A percentile compares a stretch with the other conserved stretches of the same genome.
These are phyloP conservation scores for Trypanosomatidae sp. DNA, from an alignment of 208 protist species.

Conservation along the genomic window DNA sequence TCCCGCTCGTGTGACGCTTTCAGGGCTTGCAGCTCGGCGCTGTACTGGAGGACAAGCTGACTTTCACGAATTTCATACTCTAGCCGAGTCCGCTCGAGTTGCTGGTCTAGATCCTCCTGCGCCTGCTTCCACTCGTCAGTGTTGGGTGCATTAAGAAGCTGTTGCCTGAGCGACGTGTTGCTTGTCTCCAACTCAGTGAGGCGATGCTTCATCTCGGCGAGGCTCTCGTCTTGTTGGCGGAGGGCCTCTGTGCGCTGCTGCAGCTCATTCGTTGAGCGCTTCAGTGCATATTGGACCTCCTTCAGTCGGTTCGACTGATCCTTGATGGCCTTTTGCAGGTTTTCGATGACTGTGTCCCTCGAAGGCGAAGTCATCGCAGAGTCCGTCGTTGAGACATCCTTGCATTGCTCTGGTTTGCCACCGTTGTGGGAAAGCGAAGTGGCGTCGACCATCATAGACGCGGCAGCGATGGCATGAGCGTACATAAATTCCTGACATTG, in stretches of 20 bases:
- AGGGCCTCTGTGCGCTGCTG: slow-evolving; percentile 41
- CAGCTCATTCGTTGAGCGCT: slow-evolving; percentile 22
- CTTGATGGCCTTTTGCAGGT: slow-evolving; percentile 18
- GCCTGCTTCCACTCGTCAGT: slow-evolving; percentile 58
- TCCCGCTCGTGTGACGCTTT: slow-evolving; percentile 50
- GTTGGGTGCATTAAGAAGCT: slow-evolving; percentile 41
- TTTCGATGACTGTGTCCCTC: neutral
- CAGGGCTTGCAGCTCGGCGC: slow-evolving; percentile 64
- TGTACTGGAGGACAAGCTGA: slow-evolving; percentile 57
- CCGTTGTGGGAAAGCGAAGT: neutral
- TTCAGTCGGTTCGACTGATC: slow-evolving; percentile 45
- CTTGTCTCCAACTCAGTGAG: slow-evolving; percentile 29
- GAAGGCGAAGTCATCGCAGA: neutral
- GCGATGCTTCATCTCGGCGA: slow-evolving; percentile 41
- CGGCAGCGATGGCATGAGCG: slow-evolving; percentile 12
- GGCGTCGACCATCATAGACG: slow-evolving; percentile 13
- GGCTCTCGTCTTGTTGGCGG: slow-evolving; percentile 36
- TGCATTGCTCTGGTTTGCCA: neutral
- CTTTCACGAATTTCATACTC: slow-evolving; percentile 56
- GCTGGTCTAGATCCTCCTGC: slow-evolving; percentile 51
- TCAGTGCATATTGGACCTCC: slow-evolving; percentile 39
- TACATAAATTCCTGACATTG: slow-evolving; percentile 5
- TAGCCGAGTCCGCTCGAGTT: slow-evolving; percentile 35
- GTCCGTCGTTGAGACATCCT: neutral
- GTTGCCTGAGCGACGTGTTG: slow-evolving; percentile 24